Evolutionary conservation across 2,329 filamentous ascomycete genomes (phyloP), one percentile per base, ranked within the genome.

Genomic region (Pseudocercospora pini-densiflorae): DNA sequence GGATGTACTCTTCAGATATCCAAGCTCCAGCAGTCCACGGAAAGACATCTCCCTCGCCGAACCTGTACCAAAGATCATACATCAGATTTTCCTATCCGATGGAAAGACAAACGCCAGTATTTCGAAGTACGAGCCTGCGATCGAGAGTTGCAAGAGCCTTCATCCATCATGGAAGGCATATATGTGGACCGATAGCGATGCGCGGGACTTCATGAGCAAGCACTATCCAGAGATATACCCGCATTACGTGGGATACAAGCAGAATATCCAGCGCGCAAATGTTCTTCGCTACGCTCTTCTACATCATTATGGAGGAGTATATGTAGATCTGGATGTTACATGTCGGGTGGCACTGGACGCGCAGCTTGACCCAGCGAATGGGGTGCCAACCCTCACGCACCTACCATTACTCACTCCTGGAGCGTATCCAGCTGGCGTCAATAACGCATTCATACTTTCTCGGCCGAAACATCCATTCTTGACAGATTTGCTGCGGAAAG

Each of bases 361-460:
- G 27, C 66, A 55, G 5, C 53, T 71, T 3, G 59, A 29, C 16
- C 27, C 58, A 23, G 49, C 57, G 7, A 61, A 43, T 33, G 45
- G 51, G 6, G 58, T 62, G 2, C 55, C 61, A 29, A 40, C 65
- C 10, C 66, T 75, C 10, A 71, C 68, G 1, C 68, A 70, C 53
- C 61, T 73, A 1, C 72, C 73, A 14, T 72, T 65, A 43, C 45
- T 76, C 19, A 73, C 71, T 3, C 72, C 74, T 2, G 73, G 70
- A 21, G 73, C 74, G 3, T 72, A 72, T 27, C 73, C 74, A 3
- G 74, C 73, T 9, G 74, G 74, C 3, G 72, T 75, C n/a, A 76
- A 75, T 64, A 76, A 76, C 59, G 74, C 74, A 6, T 76, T 76
- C 68, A 76, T 76, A 24, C 68, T 76, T 19, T 62, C 72, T 3